These are phyloP conservation scores for Melastoma malabathricum DNA, from an alignment of 345 rosid species.

Conservation along the genomic window DNA sequence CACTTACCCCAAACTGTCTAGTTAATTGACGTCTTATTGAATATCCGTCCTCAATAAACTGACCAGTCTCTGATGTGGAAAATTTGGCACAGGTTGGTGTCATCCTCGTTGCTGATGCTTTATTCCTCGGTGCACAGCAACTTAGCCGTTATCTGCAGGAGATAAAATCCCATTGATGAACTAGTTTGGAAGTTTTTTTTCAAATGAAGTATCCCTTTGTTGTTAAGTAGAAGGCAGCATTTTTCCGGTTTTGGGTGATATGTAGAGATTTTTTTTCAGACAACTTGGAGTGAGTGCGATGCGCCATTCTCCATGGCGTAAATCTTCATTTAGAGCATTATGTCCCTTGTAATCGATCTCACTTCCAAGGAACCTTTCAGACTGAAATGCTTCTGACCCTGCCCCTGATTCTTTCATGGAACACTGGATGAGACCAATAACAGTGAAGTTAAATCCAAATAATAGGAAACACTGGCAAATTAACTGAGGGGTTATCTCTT, in stretches of 20 bases:
- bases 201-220: background rate
- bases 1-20: background rate
- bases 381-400: slow-evolving; percentile 25
- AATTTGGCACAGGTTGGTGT: slow-evolving; percentile 43
- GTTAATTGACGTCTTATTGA: too few relatives aligned
- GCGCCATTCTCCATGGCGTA: too few relatives aligned
- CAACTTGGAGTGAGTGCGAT: too few relatives aligned
- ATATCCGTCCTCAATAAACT: too few relatives aligned
- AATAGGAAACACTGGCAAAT: too few relatives aligned
- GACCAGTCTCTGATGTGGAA: slow-evolving; percentile 2
- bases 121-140: slow-evolving; percentile 68
- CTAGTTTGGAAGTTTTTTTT: background rate
- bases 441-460: too few relatives aligned
- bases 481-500: too few relatives aligned
- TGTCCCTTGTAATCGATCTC: slow-evolving; percentile 30
- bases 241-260: too few relatives aligned
- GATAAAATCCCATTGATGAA: slow-evolving; percentile 44
- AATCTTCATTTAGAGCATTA: too few relatives aligned
- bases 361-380: slow-evolving; percentile 30
- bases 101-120: slow-evolving; percentile 61
- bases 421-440: too few relatives aligned
- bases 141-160: slow-evolving; percentile 53
- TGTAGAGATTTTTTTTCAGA: too few relatives aligned
- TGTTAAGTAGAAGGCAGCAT: background rate
- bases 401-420: slow-evolving; percentile 34